Percentiles rank a stretch among this genome's conserved stretches.
Conservation (phyloP, 1,284 basidiomycete species). For the Trichosporon sp. region DNA sequence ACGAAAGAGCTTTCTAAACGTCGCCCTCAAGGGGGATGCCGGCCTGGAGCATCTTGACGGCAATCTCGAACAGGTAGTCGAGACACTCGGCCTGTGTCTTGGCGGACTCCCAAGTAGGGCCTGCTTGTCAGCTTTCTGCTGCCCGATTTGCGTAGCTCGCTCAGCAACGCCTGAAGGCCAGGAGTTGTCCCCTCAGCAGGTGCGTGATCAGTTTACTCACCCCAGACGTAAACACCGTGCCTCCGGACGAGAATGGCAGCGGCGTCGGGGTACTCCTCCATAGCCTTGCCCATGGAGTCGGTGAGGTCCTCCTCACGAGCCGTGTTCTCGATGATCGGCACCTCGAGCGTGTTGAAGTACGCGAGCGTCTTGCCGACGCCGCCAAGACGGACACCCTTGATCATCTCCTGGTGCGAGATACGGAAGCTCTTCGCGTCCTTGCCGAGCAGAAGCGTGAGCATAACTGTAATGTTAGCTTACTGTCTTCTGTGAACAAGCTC, state of each 20-base stretch:
- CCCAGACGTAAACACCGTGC: conserved; percentile 83
- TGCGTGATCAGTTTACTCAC: conserved; percentile 56
- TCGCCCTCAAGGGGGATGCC: conserved; percentile 52
- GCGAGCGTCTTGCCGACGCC: conserved; percentile 72
- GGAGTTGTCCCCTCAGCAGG: not conserved
- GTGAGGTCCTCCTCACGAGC: conserved; percentile 82
- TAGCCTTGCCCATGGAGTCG: conserved; percentile 76
- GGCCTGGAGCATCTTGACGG: conserved; percentile 55
- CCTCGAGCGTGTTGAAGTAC: conserved; percentile 78
- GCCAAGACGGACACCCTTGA: conserved; percentile 78
- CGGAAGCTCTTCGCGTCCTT: conserved; percentile 63
- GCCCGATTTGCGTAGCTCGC: not conserved
- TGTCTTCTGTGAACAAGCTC: too few relatives aligned
- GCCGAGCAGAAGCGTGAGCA: conserved; percentile 75
- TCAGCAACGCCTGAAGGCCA: conserved; percentile 7
- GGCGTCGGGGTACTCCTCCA: conserved; percentile 74
- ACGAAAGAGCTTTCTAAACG: conserved; percentile 24
- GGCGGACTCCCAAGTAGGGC: conserved; percentile 78
- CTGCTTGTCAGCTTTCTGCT: conserved; percentile 53
- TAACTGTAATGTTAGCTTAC: conserved; percentile 58
- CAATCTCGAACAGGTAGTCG: conserved; percentile 82
- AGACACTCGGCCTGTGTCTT: conserved; percentile 86
- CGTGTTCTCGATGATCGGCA: conserved; percentile 86
- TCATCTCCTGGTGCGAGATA: conserved; percentile 85
- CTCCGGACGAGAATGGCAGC: conserved; percentile 76